Conservation (phyloP, 306 rosid species). For the Calophaca sinica region DNA sequence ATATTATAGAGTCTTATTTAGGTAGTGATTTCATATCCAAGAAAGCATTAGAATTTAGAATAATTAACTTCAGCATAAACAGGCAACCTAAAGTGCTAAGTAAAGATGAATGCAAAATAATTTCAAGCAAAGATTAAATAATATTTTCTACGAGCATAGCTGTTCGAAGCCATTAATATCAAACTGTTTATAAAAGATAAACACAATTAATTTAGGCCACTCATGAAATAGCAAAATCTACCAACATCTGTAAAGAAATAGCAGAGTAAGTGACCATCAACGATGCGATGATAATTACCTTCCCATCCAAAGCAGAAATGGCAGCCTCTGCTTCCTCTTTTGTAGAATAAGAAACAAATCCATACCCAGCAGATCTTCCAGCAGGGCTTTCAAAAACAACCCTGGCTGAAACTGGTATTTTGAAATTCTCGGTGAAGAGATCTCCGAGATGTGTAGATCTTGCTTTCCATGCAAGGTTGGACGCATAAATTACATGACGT, state of each 20-base stretch:
- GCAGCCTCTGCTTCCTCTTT: constrained; percentile 86
- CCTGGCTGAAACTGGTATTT: constrained; percentile 78
- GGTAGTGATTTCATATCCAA: not conserved
- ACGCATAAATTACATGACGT: constrained; percentile 64
- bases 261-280: constrained; percentile 33
- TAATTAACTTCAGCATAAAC: not conserved
- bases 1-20: constrained; percentile 8
- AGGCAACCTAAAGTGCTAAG: not conserved
- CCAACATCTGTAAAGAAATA: constrained; percentile 10
- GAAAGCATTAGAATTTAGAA: not conserved
- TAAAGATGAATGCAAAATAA: not conserved
- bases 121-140: constrained; percentile 18
- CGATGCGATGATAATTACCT: constrained; percentile 56
- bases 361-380: constrained; percentile 83
- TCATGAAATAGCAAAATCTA: constrained; percentile 21
- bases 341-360: constrained; percentile 79
- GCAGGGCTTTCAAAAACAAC: constrained; percentile 75
- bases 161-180: constrained; percentile 6
- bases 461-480: constrained; percentile 87
- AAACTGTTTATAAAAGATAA: constrained; percentile 19
- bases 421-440: constrained; percentile 68
- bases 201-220: not conserved
- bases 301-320: constrained; percentile 77
- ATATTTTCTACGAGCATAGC: not conserved
- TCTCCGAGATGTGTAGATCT: constrained; percentile 81